Conservation (phyloP, 164 flowering plant species). For the Tinospora cordifolia region DNA sequence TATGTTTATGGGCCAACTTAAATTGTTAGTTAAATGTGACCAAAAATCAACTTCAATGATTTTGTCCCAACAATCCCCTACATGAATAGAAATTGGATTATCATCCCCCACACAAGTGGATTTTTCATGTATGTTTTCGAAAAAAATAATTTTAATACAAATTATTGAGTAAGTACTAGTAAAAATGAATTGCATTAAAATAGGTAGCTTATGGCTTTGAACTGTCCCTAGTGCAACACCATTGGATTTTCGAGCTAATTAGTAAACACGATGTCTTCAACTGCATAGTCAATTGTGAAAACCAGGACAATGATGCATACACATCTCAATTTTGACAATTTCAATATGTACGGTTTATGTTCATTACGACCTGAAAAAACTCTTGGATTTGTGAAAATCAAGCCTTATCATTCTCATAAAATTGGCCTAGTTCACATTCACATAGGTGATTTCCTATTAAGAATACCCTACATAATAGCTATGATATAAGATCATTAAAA, state of each 20-base stretch:
- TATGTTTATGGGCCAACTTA: too few relatives aligned
- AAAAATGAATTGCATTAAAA: neutral
- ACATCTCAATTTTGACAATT: neutral
- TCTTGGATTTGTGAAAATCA: neutral
- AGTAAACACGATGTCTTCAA: too few relatives aligned
- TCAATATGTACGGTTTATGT: neutral
- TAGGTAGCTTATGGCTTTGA: neutral
- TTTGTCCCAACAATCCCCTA: too few relatives aligned
- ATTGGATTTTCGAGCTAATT: too few relatives aligned
- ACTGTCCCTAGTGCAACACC: too few relatives aligned
- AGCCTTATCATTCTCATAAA: conserved; percentile 3
- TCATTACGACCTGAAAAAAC: neutral
- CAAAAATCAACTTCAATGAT: too few relatives aligned
- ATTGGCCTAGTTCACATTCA: neutral
- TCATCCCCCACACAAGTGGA: too few relatives aligned
- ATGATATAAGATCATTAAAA: neutral
- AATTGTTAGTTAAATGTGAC: too few relatives aligned
- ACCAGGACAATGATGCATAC: neutral
- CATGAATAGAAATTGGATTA: too few relatives aligned
- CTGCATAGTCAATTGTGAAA: too few relatives aligned
- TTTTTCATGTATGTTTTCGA: too few relatives aligned
- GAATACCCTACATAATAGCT: neutral
- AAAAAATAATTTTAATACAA: neutral
- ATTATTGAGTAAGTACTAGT: neutral
- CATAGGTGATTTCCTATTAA: conserved; percentile 3